Evolutionary conservation across 306 rosid genomes (phyloP).

Genomic region (Castanea mollissima): DNA sequence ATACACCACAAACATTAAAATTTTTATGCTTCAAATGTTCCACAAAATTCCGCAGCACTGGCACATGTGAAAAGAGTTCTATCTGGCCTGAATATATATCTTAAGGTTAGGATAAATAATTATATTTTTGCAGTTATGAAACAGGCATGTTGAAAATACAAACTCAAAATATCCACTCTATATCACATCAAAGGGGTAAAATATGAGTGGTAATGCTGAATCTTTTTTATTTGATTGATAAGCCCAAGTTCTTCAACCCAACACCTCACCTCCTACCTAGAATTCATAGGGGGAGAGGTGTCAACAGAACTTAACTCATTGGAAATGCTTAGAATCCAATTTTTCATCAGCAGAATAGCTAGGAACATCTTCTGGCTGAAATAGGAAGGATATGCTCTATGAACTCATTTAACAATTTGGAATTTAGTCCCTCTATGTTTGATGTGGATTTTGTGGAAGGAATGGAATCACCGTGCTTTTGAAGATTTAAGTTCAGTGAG

Average conservation of each 20-base stretch:
- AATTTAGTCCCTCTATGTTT: no score
- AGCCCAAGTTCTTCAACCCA: no score
- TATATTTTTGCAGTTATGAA: not conserved
- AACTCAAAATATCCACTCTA: not conserved
- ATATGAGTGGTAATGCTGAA: not conserved
- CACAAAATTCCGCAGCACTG: slow-evolving; percentile 76
- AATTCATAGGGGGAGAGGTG: no score
- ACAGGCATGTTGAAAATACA: not conserved
- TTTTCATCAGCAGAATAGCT: not conserved
- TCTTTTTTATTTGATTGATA: not conserved
- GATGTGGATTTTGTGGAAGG: no score
- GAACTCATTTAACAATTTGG: no score
- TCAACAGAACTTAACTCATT: no score
- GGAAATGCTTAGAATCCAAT: no score
- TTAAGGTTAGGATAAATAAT: slow-evolving; percentile 8
- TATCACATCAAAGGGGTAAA: not conserved
- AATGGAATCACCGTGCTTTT: no score
- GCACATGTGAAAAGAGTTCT: slow-evolving; percentile 88
- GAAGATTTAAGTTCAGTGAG: no score
- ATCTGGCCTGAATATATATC: slow-evolving; percentile 69
- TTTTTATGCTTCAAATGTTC: slow-evolving; percentile 78
- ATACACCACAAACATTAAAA: slow-evolving; percentile 83
- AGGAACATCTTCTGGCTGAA: not conserved
- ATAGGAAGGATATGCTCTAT: not conserved
- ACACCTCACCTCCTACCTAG: no score